Conservation (phyloP, 805 yeast species). For the Pichia paraexigua region DNA sequence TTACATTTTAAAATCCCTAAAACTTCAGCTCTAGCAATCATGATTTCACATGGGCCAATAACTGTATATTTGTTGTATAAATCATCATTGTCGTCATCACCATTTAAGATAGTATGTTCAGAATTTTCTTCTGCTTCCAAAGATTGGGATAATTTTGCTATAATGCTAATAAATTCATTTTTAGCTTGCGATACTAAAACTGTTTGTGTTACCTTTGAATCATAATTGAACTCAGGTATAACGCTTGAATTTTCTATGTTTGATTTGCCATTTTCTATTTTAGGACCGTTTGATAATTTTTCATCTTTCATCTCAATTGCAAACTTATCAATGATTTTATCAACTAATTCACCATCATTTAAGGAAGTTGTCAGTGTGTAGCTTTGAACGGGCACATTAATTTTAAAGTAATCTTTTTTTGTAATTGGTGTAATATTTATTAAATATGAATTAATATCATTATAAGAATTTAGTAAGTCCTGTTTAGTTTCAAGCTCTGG, state of each 20-base stretch:
- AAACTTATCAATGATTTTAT: background rate
- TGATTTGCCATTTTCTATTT: background rate
- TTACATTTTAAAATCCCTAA: background rate
- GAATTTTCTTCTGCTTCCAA: background rate
- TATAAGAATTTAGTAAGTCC: too few relatives aligned
- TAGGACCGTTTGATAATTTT: too few relatives aligned
- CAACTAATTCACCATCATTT: slow-evolving; percentile 1
- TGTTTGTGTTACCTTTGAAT: background rate
- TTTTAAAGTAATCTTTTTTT: slow-evolving; percentile 17
- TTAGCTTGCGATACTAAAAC: background rate
- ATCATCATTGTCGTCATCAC: background rate
- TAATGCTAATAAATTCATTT: background rate
- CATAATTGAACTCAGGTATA: background rate
- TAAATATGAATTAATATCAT: background rate
- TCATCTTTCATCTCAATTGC: background rate
- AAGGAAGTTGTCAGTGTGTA: background rate
- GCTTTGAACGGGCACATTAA: background rate
- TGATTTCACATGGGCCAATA: background rate
- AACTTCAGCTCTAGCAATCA: background rate
- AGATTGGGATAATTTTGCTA: background rate
- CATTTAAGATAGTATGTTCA: background rate
- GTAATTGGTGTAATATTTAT: slow-evolving; percentile 4
- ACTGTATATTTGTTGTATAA: background rate
- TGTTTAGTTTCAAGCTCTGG: background rate
- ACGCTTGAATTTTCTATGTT: background rate